These are phyloP conservation scores for Erodium moschatum DNA, from an alignment of 441 rosid species.

Conservation along the genomic window DNA sequence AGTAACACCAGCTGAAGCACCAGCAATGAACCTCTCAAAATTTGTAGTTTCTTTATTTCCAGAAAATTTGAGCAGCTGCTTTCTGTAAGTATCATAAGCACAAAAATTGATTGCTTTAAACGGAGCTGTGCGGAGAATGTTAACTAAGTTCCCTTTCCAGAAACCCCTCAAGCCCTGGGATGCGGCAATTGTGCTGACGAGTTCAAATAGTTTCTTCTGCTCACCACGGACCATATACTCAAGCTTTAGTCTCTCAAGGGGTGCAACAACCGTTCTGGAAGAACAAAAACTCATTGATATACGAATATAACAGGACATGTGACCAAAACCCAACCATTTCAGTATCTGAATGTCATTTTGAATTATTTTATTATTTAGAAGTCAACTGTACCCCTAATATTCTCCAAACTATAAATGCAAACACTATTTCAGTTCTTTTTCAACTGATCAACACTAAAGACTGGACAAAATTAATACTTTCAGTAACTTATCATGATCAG, in stretches of 20 bases:
- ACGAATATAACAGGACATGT: background rate
- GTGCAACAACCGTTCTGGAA: slow-evolving; percentile 67
- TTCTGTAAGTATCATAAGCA: slow-evolving; percentile 69
- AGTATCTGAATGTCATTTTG: too few species aligned
- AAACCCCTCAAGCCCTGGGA: slow-evolving; percentile 66
- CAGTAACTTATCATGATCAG: too few species aligned
- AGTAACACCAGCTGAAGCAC: slow-evolving; percentile 81
- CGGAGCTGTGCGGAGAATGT: slow-evolving; percentile 76
- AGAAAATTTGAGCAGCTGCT: slow-evolving; percentile 55
- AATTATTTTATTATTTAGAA: too few species aligned
- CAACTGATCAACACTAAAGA: too few species aligned
- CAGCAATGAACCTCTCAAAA: slow-evolving; percentile 72
- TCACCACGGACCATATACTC: slow-evolving; percentile 80
- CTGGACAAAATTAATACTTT: too few species aligned
- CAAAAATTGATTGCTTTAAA: slow-evolving; percentile 77
- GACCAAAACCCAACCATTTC: too few species aligned
- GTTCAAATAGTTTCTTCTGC: slow-evolving; percentile 50
- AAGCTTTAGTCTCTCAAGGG: slow-evolving; percentile 76
- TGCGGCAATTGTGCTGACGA: slow-evolving; percentile 45
- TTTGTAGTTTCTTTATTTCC: slow-evolving; percentile 65
- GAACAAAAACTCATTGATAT: slow-evolving; percentile 17
- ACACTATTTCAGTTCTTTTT: too few species aligned
- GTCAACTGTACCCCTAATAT: too few species aligned
- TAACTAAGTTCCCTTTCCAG: slow-evolving; percentile 77
- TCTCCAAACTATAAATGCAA: too few species aligned